Conservation (phyloP, 169 alveolate genomes). For the Nephromyces sp. region DNA sequence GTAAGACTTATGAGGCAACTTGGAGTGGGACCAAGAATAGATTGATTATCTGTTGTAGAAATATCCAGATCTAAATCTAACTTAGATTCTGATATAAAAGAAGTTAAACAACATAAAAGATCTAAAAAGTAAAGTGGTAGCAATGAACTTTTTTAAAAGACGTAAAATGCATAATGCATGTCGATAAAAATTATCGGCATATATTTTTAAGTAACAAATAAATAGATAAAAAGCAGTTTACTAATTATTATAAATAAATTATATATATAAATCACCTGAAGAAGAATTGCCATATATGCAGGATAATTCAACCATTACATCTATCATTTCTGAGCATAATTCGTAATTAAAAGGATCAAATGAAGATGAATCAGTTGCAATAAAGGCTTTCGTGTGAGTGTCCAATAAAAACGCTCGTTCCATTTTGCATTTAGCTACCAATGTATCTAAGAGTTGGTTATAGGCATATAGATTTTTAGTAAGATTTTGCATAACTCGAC, state of each 20-base stretch:
- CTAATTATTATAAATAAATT: slow-evolving; percentile 1
- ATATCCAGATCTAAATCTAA: too few relatives aligned
- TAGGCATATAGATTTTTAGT: slow-evolving; percentile 52
- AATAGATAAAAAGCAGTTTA: too few relatives aligned
- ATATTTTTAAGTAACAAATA: too few relatives aligned
- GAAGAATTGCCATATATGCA: slow-evolving; percentile 59
- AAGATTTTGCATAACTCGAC: slow-evolving; percentile 66
- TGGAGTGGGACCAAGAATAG: background rate
- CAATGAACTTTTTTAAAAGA: too few relatives aligned
- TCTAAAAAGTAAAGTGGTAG: too few relatives aligned
- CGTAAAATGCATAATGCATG: too few relatives aligned
- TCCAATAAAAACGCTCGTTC: slow-evolving; percentile 78
- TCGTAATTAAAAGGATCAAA: slow-evolving; percentile 59
- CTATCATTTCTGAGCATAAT: slow-evolving; percentile 76
- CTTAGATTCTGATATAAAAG: too few relatives aligned
- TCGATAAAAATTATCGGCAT: too few relatives aligned
- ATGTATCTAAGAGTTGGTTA: slow-evolving; percentile 46
- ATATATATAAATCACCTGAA: background rate
- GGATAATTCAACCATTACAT: slow-evolving; percentile 71
- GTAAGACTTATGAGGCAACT: slow-evolving; percentile 7
- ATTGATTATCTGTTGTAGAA: too few relatives aligned
- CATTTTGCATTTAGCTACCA: slow-evolving; percentile 54
- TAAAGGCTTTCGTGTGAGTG: slow-evolving; percentile 58
- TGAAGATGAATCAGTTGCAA: slow-evolving; percentile 62
- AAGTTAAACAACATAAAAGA: too few relatives aligned